These are phyloP conservation scores for Lindgomyces ingoldianus DNA, from an alignment of 495 filamentous ascomycete species.

Conservation along the genomic window DNA sequence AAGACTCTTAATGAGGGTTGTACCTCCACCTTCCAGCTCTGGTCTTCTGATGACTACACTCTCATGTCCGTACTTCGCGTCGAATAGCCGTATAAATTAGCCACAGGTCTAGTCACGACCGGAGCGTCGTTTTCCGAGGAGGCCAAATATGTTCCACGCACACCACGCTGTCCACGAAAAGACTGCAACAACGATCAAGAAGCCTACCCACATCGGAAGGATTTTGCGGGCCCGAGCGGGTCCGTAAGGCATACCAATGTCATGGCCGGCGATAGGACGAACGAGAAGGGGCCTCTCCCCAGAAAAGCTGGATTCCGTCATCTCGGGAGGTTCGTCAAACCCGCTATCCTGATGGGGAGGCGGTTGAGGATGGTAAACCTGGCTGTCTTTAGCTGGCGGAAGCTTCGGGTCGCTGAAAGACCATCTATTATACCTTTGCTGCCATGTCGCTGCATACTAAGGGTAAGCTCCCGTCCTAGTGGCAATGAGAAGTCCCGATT, in stretches of 20 bases:
- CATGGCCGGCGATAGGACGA: neutral
- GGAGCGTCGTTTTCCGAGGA: neutral
- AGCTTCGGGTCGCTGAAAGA: neutral
- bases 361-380: neutral
- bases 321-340: neutral
- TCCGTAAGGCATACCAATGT: neutral
- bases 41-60: too few species aligned
- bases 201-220: neutral
- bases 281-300: neutral
- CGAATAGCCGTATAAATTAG: too few species aligned
- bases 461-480: neutral
- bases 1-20: too few species aligned
- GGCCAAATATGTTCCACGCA: neutral
- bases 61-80: too few species aligned
- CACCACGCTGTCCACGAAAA: neutral
- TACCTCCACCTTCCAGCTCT: too few species aligned
- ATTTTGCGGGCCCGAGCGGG: neutral
- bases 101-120: too few species aligned
- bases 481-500: neutral
- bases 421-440: neutral
- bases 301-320: neutral
- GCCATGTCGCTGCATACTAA: neutral
- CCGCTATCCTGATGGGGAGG: conserved; percentile 1
- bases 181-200: neutral
- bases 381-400: neutral